Evolutionary conservation across 106 monocot genomes (phyloP).

Genomic region (Apostasia ramifera): DNA sequence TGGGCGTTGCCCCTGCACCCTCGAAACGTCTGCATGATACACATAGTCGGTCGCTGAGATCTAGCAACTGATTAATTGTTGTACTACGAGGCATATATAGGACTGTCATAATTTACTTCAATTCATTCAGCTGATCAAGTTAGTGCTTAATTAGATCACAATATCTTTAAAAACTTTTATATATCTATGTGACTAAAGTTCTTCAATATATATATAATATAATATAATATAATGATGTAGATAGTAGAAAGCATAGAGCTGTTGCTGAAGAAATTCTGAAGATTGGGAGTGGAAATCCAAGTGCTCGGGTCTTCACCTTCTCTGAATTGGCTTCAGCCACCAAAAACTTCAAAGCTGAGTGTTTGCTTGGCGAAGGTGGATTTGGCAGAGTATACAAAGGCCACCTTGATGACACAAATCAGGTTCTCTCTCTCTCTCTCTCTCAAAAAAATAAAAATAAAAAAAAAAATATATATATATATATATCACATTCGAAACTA

Average conservation of each 20-base stretch:
- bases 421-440: constrained; percentile 3
- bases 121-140: too few relatives aligned
- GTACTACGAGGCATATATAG: background rate
- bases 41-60: too few relatives aligned
- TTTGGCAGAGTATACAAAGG: constrained; percentile 23
- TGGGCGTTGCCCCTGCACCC: too few relatives aligned
- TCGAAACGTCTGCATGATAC: too few relatives aligned
- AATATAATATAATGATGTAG: background rate
- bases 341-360: constrained; percentile 12
- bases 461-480: too few relatives aligned
- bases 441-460: too few relatives aligned
- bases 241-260: constrained; percentile 9
- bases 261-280: constrained; percentile 14
- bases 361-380: constrained; percentile 20
- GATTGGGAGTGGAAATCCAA: constrained; percentile 6
- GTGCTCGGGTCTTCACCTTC: constrained; percentile 4
- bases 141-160: background rate
- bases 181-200: background rate
- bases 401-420: constrained; percentile 11
- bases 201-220: too few relatives aligned
- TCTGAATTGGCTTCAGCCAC: constrained; percentile 10
- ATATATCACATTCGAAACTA: too few relatives aligned
- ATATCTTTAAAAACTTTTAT: too few relatives aligned
- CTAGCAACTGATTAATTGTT: too few relatives aligned
- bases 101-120: background rate